Percentiles rank a stretch among this genome's conserved stretches.
phyloP scores from a whole-genome alignment of 2,329 filamentous ascomycete genomes.

The Mariannaea elegans region DNA sequence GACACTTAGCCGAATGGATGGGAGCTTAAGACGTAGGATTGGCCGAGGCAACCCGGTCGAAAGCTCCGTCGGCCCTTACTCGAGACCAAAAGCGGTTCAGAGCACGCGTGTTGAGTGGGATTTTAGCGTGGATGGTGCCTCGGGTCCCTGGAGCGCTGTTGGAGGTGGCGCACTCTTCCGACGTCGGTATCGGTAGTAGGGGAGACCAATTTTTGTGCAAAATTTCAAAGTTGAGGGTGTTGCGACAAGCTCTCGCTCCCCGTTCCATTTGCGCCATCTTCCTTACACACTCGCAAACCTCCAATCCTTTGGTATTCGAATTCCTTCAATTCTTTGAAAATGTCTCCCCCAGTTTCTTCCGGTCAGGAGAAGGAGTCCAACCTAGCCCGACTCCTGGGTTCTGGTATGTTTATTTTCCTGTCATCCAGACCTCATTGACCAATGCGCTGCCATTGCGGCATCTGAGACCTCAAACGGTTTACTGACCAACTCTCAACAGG shows the following conservation, averaged over 20 bases:
- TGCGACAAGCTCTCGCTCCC: slow-evolving; percentile 15
- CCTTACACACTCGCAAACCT: slow-evolving; percentile 3
- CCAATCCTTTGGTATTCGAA: not conserved
- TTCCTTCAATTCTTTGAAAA: slow-evolving; percentile 43
- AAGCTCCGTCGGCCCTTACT: not conserved
- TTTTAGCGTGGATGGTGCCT: slow-evolving; percentile 4
- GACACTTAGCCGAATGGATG: slow-evolving; percentile 22
- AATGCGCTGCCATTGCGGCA: slow-evolving; percentile 4
- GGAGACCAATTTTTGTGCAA: slow-evolving; percentile 34
- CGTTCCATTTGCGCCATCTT: slow-evolving; percentile 1
- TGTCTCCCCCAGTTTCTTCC: slow-evolving; percentile 66
- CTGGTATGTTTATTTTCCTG: slow-evolving; percentile 66
- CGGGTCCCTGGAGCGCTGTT: not conserved
- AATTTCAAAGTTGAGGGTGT: slow-evolving; percentile 31
- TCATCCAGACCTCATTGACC: not conserved
- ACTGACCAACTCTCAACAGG: slow-evolving; percentile 61
- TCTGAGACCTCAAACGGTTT: slow-evolving; percentile 6
- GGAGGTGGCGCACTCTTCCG: slow-evolving; percentile 28
- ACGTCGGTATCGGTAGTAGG: slow-evolving; percentile 32
- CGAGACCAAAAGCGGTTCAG: not conserved
- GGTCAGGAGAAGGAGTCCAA: slow-evolving; percentile 83
- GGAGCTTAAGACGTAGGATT: not conserved
- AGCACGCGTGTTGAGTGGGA: not conserved
- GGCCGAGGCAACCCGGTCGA: not conserved
- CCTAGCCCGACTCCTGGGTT: slow-evolving; percentile 86